These are phyloP conservation scores for Dichotomocladium elegans DNA, from an alignment of 371 early-diverging fungal species.

Conservation along the genomic window DNA sequence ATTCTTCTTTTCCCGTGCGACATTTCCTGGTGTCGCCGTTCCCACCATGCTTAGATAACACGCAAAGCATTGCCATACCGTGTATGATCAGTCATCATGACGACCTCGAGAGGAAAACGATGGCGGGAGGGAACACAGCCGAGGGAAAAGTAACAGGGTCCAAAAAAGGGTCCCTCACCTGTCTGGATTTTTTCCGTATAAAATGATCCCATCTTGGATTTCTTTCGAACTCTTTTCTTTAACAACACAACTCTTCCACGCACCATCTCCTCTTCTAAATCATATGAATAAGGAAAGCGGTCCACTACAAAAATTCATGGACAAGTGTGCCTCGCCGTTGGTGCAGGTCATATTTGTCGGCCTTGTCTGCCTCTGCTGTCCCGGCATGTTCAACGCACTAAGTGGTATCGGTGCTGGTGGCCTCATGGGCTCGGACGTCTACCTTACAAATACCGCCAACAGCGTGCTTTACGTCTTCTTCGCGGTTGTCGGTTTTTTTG, in stretches of 20 bases:
- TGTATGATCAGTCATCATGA: neutral
- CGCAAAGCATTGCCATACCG: neutral
- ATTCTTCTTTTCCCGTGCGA: too few relatives aligned
- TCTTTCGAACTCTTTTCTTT: neutral
- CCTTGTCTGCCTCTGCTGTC: slow-evolving; percentile 74
- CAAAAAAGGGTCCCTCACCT: neutral
- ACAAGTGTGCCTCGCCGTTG: slow-evolving; percentile 30
- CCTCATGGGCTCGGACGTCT: slow-evolving; percentile 39
- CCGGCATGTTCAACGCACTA: slow-evolving; percentile 72
- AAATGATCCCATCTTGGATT: neutral
- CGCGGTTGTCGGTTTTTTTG: slow-evolving; percentile 58
- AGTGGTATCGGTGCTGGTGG: slow-evolving; percentile 46
- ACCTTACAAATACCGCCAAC: slow-evolving; percentile 57
- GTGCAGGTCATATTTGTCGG: slow-evolving; percentile 70
- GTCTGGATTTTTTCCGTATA: too few relatives aligned
- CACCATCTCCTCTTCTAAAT: too few relatives aligned
- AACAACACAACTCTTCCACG: too few relatives aligned
- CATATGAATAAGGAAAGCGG: too few relatives aligned
- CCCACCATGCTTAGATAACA: neutral
- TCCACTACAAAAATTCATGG: neutral
- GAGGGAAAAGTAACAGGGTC: neutral
- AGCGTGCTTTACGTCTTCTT: slow-evolving; percentile 63
- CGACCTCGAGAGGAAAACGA: neutral
- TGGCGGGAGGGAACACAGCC: neutral
- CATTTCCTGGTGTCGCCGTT: too few relatives aligned